Evolutionary conservation across 2,329 filamentous ascomycete species (phyloP).

Genomic region (Alternaria triticimaculans): DNA sequence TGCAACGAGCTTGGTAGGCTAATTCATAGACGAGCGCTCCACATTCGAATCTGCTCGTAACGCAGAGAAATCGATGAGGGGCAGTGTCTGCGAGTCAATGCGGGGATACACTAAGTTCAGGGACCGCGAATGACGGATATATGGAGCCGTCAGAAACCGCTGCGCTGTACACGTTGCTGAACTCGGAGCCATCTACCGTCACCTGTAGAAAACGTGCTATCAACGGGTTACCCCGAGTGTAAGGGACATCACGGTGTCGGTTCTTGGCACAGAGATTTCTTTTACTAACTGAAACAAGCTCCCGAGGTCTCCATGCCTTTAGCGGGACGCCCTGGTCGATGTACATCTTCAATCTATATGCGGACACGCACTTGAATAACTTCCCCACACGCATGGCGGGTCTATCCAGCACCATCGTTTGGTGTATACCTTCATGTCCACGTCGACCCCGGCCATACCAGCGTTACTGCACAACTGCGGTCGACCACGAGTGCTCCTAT

Average conservation of each 20-base stretch:
- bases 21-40: conserved; percentile 19
- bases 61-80: conserved; percentile 25
- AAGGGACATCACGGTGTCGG: conserved; percentile 16
- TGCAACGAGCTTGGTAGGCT: conserved; percentile 19
- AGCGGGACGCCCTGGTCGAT: conserved; percentile 13
- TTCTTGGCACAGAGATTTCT: conserved; percentile 28
- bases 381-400: conserved; percentile 7
- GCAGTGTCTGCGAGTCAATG: conserved; percentile 7
- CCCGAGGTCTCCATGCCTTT: conserved; percentile 13
- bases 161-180: conserved; percentile 3
- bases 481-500: neutral
- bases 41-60: conserved; percentile 27
- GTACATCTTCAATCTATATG: conserved; percentile 1
- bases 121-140: conserved; percentile 2
- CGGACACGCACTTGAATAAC: conserved; percentile 1
- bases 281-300: conserved; percentile 31
- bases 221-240: neutral
- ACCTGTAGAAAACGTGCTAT: conserved; percentile 11
- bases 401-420: neutral
- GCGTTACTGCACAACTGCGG: neutral
- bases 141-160: conserved; percentile 14
- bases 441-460: neutral
- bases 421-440: conserved; percentile 1
- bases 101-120: conserved; percentile 26
- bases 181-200: conserved; percentile 11